These are phyloP conservation scores for Mortierella sp. DNA, from an alignment of 371 early-diverging fungal species.

Conservation along the genomic window DNA sequence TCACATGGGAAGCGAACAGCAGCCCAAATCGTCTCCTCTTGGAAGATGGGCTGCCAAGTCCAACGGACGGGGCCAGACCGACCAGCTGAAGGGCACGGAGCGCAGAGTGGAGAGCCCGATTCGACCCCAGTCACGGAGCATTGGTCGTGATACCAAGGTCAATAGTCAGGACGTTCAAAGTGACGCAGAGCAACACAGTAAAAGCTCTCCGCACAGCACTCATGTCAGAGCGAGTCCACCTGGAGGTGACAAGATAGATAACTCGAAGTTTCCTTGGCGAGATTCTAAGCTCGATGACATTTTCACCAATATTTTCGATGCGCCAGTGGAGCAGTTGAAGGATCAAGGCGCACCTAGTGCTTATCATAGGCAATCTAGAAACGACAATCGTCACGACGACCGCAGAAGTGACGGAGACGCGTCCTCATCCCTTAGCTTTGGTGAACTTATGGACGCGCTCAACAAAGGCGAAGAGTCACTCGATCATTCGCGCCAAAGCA, in stretches of 20 bases:
- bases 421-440: constrained; percentile 23
- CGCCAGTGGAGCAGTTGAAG: constrained; percentile 13
- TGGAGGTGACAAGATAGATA: constrained; percentile 5
- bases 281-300: constrained; percentile 36
- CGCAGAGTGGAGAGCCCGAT: background rate
- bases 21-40: background rate
- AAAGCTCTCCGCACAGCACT: constrained; percentile 7
- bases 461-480: constrained; percentile 26
- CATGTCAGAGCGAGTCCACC: constrained; percentile 3
- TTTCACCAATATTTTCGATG: constrained; percentile 28
- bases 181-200: constrained; percentile 17
- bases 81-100: background rate
- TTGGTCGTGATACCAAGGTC: background rate
- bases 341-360: constrained; percentile 4
- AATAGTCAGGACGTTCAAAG: background rate
- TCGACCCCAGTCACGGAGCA: constrained; percentile 1
- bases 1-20: constrained; percentile 24
- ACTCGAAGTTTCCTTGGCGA: constrained; percentile 34
- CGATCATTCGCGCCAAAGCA: constrained; percentile 18
- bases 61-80: background rate
- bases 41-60: background rate
- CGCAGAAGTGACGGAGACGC: constrained; percentile 4
- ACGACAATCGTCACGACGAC: constrained; percentile 1
- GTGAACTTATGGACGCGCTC: constrained; percentile 37
- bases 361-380: constrained; percentile 1